phyloP scores from a whole-genome alignment of 106 monocot species.

The Dioscorea dumetorum region DNA sequence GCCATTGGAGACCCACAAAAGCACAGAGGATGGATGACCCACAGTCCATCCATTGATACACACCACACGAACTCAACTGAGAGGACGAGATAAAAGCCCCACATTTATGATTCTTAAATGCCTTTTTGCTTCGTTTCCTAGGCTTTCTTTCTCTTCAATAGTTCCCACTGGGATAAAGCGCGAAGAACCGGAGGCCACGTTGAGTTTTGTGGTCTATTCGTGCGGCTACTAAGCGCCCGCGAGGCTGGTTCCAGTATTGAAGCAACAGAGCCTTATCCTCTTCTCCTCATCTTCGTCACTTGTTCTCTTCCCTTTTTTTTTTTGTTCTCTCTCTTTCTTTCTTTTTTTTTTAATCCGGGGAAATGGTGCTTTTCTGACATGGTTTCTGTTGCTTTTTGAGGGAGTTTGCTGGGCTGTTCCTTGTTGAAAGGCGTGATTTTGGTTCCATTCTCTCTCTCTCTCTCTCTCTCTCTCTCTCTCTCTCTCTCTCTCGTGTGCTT shows the following conservation, averaged over 20 bases:
- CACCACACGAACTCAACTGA: too few relatives aligned
- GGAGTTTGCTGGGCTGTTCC: background rate
- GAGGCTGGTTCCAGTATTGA: conserved; percentile 7
- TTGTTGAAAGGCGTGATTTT: background rate
- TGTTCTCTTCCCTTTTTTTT: too few relatives aligned
- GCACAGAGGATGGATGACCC: too few relatives aligned
- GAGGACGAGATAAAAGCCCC: background rate
- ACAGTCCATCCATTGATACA: too few relatives aligned
- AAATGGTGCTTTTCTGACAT: background rate
- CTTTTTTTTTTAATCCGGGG: background rate
- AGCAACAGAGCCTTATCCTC: conserved; percentile 27
- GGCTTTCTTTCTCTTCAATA: background rate
- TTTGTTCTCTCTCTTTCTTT: background rate
- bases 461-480: too few relatives aligned
- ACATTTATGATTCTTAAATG: background rate
- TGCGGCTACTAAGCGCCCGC: background rate
- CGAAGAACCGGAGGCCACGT: conserved; percentile 10
- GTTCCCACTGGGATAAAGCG: background rate
- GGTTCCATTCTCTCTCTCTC: background rate
- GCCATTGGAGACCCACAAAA: too few relatives aligned
- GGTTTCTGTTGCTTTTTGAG: background rate
- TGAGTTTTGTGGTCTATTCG: conserved; percentile 14
- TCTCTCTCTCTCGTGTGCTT: too few relatives aligned
- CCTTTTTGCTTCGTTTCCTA: background rate
- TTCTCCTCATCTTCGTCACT: too few relatives aligned